phyloP scores from a whole-genome alignment of 257 asterid genomes.

The Solanum virginianum region DNA sequence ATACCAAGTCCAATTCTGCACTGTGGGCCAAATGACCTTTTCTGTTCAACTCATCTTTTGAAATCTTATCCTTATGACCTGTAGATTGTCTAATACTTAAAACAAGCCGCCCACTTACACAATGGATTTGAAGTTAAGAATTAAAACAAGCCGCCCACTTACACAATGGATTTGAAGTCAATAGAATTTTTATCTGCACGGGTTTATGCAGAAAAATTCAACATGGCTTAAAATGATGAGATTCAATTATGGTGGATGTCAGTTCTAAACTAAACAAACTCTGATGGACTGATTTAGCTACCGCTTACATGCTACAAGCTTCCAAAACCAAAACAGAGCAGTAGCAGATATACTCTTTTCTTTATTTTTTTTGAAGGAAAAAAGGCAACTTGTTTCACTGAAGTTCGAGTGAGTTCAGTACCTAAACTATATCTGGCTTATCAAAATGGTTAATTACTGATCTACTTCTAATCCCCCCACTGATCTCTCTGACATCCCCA shows the following conservation, averaged over 20 bases:
- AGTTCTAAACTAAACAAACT: background rate
- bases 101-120: background rate
- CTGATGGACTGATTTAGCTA: background rate
- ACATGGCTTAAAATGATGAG: background rate
- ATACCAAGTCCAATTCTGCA: background rate
- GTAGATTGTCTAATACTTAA: background rate
- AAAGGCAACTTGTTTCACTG: no score
- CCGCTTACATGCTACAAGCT: background rate
- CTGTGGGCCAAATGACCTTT: background rate
- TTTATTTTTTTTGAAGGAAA: no score
- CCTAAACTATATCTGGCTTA: background rate
- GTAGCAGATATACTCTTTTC: background rate
- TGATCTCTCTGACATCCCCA: background rate
- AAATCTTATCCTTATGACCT: background rate
- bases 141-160: background rate
- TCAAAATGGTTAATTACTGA: background rate
- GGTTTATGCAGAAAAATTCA: background rate
- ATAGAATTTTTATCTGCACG: background rate
- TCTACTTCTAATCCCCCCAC: background rate
- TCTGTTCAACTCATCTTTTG: background rate
- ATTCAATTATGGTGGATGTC: background rate
- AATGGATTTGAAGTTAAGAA: background rate
- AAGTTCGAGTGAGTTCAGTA: background rate
- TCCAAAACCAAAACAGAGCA: background rate
- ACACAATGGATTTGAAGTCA: background rate